phyloP scores from a whole-genome alignment of 2,329 filamentous ascomycete species.

The Claviceps arundinis region DNA sequence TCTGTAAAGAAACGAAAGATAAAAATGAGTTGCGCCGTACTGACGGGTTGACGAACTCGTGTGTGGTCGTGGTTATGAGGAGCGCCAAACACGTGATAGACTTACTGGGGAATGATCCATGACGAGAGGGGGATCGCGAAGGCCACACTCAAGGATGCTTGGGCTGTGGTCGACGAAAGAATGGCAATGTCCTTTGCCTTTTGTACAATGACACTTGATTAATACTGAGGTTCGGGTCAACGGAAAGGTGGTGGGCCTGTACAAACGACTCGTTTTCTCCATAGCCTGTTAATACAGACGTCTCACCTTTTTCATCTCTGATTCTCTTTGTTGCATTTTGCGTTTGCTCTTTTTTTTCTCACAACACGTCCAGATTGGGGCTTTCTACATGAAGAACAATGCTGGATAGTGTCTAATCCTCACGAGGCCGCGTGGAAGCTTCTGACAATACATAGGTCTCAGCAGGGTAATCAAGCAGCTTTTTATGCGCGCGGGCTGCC shows the following conservation, averaged over 20 bases:
- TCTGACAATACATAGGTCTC: too few relatives aligned
- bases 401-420: too few relatives aligned
- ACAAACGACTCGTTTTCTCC: constrained; percentile 13
- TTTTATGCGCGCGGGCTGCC: too few relatives aligned
- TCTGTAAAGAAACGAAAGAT: constrained; percentile 42
- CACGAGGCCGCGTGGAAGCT: too few relatives aligned
- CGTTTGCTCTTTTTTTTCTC: neutral
- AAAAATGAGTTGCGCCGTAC: neutral
- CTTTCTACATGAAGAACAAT: too few relatives aligned
- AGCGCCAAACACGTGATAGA: constrained; percentile 10
- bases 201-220: constrained; percentile 30
- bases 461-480: too few relatives aligned
- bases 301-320: neutral
- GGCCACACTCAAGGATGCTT: neutral
- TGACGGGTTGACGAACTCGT: neutral
- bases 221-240: constrained; percentile 22
- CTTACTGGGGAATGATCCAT: constrained; percentile 1
- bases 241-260: constrained; percentile 16
- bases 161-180: constrained; percentile 5
- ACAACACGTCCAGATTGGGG: too few relatives aligned
- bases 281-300: constrained; percentile 10
- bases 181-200: constrained; percentile 19
- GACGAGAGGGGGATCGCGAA: constrained; percentile 3
- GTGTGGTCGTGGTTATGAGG: constrained; percentile 2
- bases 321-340: neutral